These are phyloP conservation scores for Evernia prunastri DNA, from an alignment of 495 filamentous ascomycete species.

Conservation along the genomic window DNA sequence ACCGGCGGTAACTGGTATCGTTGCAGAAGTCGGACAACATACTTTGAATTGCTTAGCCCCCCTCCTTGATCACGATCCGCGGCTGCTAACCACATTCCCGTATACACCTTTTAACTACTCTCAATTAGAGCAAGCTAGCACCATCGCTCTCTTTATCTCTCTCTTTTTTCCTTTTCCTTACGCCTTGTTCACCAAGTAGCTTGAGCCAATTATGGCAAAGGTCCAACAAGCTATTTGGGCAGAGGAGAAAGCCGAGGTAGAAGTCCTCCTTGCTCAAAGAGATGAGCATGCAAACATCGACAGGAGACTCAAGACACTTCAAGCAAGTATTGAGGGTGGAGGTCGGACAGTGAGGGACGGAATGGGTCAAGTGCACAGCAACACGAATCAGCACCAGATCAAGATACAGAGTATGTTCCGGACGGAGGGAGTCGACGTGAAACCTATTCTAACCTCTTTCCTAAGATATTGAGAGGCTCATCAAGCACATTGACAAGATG, in stretches of 20 bases:
- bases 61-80: no score
- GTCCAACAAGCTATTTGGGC: conserved; percentile 50
- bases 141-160: neutral
- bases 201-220: conserved; percentile 38
- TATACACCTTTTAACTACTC: no score
- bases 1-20: no score
- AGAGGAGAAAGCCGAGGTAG: conserved; percentile 68
- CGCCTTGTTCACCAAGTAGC: neutral
- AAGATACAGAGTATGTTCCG: conserved; percentile 59
- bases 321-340: conserved; percentile 75
- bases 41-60: no score
- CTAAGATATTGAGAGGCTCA: conserved; percentile 75
- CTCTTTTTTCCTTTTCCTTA: no score
- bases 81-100: neutral
- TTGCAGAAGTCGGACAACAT: no score
- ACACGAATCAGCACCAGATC: conserved; percentile 80
- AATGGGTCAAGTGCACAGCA: conserved; percentile 86
- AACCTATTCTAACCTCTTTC: conserved; percentile 2
- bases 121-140: neutral
- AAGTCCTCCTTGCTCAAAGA: conserved; percentile 59
- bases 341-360: conserved; percentile 87
- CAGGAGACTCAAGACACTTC: conserved; percentile 86
- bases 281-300: conserved; percentile 66
- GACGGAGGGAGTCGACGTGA: conserved; percentile 4
- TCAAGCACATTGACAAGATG: conserved; percentile 78